Base-by-base conservation (phyloP, 805 yeast species). In the Myxozyma vanderwaltii region DNA sequence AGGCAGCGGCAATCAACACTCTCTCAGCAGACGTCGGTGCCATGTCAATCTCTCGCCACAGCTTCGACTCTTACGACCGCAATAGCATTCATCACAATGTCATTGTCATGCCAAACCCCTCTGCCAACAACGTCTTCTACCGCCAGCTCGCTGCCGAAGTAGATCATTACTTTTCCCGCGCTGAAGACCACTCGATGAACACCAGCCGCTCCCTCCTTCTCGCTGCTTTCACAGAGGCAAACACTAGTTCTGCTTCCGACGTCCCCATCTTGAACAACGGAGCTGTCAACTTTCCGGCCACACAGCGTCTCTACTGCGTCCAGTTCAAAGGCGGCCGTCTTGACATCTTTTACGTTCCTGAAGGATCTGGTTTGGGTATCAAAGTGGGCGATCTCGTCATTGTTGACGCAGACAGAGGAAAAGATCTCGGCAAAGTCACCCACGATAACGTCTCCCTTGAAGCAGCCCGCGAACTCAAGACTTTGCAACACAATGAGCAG, bases 321-420 rank as follows among this genome's bases (percentile, higher is more conserved):
- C 84, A 85, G 56, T 90, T 90, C 75, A 90, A 91, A 71, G 83
- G 86, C 29, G 89, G 90, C 7, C 77, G 97, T 44, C 74, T 86
- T 56, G 96, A 90, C 72, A 89, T 89, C 7, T 89, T 87, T 68
- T 83, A 82, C 69, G 73, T 85, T 21, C 84, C 89, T 1, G 75
- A 72, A 13, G 63, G 66, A 4, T 67, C 77, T 10, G 70, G 72
- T 23, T 66, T 72, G 27, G 67, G 64, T 33, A 71, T 84, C 44
- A 74, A 76, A 51, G 72, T 77, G 4, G 88, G 88, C 23, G 91
- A 86, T 69, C 77, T 86, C 68, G 92, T 89, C 15, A 82, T 88
- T 68, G 95, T 88, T 17, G 92, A 88, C 69, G 95, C 94, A 1
- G 95, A 88, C 69, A 76, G 95, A 35, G 95, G 95, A 38, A 75